Evolutionary conservation across 371 early-diverging fungal genomes (phyloP).

Genomic region (Racocetra persica): DNA sequence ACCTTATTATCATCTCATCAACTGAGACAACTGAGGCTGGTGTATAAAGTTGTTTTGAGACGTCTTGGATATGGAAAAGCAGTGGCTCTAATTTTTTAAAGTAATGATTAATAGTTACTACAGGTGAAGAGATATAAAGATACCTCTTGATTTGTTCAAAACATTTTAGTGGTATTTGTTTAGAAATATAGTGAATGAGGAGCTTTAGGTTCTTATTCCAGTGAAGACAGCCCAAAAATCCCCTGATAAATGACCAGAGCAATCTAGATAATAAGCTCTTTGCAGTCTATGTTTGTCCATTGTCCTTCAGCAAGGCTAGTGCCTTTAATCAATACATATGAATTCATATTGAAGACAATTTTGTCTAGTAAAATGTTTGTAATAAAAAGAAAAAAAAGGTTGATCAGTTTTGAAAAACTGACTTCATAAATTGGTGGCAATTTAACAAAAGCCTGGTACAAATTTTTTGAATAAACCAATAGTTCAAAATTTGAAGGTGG

Average conservation of each 20-base stretch:
- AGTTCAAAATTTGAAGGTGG: not conserved
- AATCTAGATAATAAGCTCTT: not conserved
- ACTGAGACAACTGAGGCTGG: slow-evolving; percentile 37
- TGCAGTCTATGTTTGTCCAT: not conserved
- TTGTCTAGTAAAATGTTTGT: not conserved
- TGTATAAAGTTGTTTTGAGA: slow-evolving; percentile 36
- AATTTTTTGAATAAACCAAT: not conserved
- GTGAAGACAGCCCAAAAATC: not conserved
- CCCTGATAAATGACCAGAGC: not conserved
- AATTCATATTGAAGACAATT: not conserved
- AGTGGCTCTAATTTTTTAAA: slow-evolving; percentile 39
- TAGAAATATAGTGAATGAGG: not conserved
- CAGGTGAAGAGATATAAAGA: not conserved
- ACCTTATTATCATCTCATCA: slow-evolving; percentile 46
- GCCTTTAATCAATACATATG: not conserved
- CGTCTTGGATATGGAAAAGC: not conserved
- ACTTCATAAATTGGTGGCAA: not conserved
- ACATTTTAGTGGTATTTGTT: not conserved
- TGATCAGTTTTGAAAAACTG: too few relatives aligned
- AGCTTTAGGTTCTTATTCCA: not conserved
- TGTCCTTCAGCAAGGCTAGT: not conserved
- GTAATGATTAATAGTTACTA: not conserved
- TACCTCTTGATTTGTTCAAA: not conserved
- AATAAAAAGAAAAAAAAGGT: not conserved
- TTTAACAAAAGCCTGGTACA: not conserved